A percentile compares a stretch with the other conserved stretches of the same genome.
These are phyloP conservation scores for Colletotrichum godetiae DNA, from an alignment of 2,329 filamentous ascomycete genomes.

Conservation along the genomic window DNA sequence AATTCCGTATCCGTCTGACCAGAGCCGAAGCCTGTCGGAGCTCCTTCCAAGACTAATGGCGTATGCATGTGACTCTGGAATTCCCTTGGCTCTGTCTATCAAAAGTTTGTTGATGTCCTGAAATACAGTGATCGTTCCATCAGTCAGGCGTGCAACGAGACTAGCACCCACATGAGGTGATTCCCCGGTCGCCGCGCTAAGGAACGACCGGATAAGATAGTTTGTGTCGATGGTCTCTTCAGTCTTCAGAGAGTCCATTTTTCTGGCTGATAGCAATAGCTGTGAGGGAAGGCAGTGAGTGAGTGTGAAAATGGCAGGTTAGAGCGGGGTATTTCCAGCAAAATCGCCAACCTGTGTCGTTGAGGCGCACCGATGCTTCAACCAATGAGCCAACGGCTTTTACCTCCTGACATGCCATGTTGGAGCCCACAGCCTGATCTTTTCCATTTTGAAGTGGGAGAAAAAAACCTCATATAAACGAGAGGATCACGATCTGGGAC, in stretches of 20 bases:
- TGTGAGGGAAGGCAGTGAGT: neutral
- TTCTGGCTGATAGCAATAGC: no score
- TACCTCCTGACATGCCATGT: neutral
- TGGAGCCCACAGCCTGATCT: neutral
- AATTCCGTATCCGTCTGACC: neutral
- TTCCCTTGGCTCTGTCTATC: neutral
- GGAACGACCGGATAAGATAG: neutral
- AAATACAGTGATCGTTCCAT: neutral
- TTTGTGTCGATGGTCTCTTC: neutral
- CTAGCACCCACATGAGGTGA: neutral
- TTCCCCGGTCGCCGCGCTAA: neutral
- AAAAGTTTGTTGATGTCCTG: neutral
- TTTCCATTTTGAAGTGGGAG: neutral
- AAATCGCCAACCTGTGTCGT: neutral
- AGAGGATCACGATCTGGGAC: neutral
- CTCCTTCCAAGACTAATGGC: neutral
- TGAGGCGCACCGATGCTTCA: neutral
- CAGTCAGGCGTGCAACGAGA: neutral
- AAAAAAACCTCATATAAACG: neutral
- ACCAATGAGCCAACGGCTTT: neutral
- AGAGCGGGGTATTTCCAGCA: neutral
- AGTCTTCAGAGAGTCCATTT: neutral
- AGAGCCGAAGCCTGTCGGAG: neutral
- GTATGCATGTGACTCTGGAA: fast-evolving
- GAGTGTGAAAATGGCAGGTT: neutral